Conservation (phyloP, 495 filamentous ascomycete species). For the Evernia prunastri region DNA sequence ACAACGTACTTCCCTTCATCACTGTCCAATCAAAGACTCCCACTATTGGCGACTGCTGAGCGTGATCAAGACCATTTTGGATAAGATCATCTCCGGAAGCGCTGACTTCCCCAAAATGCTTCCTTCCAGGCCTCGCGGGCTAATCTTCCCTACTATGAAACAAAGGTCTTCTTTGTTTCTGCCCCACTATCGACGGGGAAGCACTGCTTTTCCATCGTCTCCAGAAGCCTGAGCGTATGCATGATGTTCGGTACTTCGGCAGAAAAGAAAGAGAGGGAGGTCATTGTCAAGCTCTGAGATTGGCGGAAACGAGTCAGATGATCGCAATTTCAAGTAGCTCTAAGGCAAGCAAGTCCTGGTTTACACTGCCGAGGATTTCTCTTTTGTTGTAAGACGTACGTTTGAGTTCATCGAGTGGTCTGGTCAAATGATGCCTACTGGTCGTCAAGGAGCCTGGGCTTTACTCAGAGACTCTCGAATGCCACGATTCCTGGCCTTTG, state of each 20-base stretch:
- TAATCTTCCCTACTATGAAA: background rate
- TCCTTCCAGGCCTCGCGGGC: background rate
- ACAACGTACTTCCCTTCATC: background rate
- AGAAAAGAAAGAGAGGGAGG: background rate
- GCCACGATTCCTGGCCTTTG: background rate
- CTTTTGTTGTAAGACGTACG: background rate
- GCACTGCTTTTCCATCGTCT: background rate
- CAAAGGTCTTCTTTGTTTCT: background rate
- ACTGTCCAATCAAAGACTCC: background rate
- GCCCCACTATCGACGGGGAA: background rate
- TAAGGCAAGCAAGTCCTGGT: background rate
- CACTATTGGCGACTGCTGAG: background rate
- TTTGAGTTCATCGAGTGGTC: background rate
- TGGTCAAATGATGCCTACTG: background rate
- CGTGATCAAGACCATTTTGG: background rate
- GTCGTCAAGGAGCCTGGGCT: background rate
- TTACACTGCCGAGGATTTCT: background rate
- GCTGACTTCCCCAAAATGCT: background rate
- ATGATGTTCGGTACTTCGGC: background rate
- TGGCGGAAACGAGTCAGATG: background rate
- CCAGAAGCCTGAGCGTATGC: background rate
- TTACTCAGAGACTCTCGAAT: background rate
- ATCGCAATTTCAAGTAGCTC: background rate
- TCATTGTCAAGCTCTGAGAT: background rate
- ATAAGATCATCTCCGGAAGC: background rate